phyloP scores from a whole-genome alignment of 139 green algal genomes.

The Chlorella sp. region DNA sequence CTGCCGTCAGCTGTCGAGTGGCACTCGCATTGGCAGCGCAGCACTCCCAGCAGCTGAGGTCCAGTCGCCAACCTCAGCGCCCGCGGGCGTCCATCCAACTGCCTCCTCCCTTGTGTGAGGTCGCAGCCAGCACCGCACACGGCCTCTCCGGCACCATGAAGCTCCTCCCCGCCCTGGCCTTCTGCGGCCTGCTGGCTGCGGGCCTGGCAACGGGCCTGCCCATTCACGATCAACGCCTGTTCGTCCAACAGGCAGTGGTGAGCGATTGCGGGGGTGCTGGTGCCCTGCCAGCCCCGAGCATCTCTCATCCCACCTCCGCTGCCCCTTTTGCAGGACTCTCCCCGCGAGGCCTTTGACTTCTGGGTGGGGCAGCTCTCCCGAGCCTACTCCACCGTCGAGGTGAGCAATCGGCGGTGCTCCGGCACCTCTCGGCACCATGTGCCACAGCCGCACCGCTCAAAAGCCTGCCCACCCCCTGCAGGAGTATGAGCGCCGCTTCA shows the following conservation, averaged over 20 bases:
- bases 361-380: conserved; percentile 10
- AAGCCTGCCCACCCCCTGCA: conserved; percentile 22
- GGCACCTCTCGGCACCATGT: too few relatives aligned
- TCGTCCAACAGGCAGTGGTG: conserved; percentile 38
- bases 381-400: conserved; percentile 35
- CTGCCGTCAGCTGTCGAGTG: too few relatives aligned
- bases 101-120: neutral
- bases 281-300: neutral
- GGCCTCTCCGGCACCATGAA: neutral
- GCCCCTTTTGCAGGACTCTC: conserved; percentile 9
- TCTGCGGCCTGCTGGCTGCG: neutral
- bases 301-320: too few relatives aligned
- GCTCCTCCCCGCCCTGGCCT: neutral
- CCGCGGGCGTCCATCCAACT: neutral
- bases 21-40: neutral
- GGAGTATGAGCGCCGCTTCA: conserved; percentile 71
- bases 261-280: neutral
- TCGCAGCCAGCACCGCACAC: neutral
- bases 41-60: neutral
- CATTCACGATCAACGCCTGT: conserved; percentile 29
- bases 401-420: neutral
- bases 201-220: neutral
- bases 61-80: too few relatives aligned
- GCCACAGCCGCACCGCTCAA: too few relatives aligned
- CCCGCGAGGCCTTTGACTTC: conserved; percentile 42